These are phyloP conservation scores for Epichloe bromicola DNA, from an alignment of 2,329 filamentous ascomycete genomes.

Conservation along the genomic window DNA sequence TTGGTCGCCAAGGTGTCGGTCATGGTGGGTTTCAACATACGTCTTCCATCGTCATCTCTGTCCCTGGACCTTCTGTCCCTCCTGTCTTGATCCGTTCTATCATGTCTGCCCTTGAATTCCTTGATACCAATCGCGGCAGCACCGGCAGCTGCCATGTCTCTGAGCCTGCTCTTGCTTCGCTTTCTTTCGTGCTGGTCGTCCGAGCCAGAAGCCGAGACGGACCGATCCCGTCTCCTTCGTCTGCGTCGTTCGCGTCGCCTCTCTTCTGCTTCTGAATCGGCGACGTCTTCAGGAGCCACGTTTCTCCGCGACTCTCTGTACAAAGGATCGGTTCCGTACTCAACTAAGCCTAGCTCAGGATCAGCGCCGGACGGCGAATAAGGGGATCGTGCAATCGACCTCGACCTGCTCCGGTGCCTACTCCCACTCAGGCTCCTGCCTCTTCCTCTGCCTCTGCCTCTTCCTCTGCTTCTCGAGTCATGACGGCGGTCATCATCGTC, in stretches of 20 bases:
- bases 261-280: slow-evolving; percentile 37
- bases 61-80: slow-evolving; percentile 24
- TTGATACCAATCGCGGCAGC: slow-evolving; percentile 52
- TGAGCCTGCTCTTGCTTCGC: slow-evolving; percentile 40
- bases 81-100: slow-evolving; percentile 29
- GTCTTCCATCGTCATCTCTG: slow-evolving; percentile 11
- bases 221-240: slow-evolving; percentile 21
- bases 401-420: slow-evolving; percentile 27
- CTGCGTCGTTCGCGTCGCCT: slow-evolving; percentile 25
- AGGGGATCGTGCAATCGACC: slow-evolving; percentile 37
- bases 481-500: slow-evolving; percentile 25
- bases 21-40: slow-evolving; percentile 9
- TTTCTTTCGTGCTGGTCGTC: slow-evolving; percentile 22
- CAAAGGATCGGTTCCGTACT: slow-evolving; percentile 49
- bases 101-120: slow-evolving; percentile 35
- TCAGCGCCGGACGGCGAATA: slow-evolving; percentile 43
- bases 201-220: slow-evolving; percentile 21
- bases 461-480: slow-evolving; percentile 16
- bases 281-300: slow-evolving; percentile 22
- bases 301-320: slow-evolving; percentile 26
- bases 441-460: slow-evolving; percentile 20
- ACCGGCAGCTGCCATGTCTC: slow-evolving; percentile 37
- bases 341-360: slow-evolving; percentile 55
- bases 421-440: slow-evolving; percentile 16
- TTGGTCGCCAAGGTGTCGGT: neutral